These are phyloP conservation scores for Cryptococcus wingfieldii DNA, from an alignment of 1,284 basidiomycete species.

Conservation along the genomic window DNA sequence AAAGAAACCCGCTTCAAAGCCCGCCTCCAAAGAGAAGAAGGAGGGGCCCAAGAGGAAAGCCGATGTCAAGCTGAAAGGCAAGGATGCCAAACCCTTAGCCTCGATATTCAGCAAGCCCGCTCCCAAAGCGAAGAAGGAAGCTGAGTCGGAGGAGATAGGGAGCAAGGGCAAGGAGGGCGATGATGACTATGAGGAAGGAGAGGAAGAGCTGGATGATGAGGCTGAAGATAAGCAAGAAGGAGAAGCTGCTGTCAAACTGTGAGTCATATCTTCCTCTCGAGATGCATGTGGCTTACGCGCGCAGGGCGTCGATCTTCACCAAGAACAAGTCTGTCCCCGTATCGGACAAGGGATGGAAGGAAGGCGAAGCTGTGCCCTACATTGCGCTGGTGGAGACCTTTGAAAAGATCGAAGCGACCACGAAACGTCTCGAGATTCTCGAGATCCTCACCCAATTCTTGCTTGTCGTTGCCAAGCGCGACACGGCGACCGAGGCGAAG, in stretches of 20 bases:
- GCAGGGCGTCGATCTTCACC: conserved; percentile 58
- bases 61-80: conserved; percentile 3
- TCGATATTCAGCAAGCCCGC: conserved; percentile 47
- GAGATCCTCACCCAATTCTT: conserved; percentile 83
- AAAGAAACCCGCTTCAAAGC: conserved; percentile 25
- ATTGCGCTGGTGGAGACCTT: conserved; percentile 86
- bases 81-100: conserved; percentile 39
- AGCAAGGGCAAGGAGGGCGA: conserved; percentile 39
- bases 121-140: conserved; percentile 24
- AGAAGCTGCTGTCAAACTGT: conserved; percentile 63
- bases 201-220: conserved; percentile 46
- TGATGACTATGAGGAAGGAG: conserved; percentile 50
- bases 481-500: conserved; percentile 38
- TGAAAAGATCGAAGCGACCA: conserved; percentile 86
- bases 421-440: conserved; percentile 91
- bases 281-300: neutral
- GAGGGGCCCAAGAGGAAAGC: conserved; percentile 4
- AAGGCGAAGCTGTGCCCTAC: conserved; percentile 88
- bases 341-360: conserved; percentile 79
- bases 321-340: conserved; percentile 63
- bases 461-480: conserved; percentile 74
- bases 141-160: conserved; percentile 26
- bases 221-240: conserved; percentile 56
- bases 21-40: conserved; percentile 23
- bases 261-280: neutral